phyloP scores from a whole-genome alignment of 257 asterid species.

The Craterostigma plantagineum region DNA sequence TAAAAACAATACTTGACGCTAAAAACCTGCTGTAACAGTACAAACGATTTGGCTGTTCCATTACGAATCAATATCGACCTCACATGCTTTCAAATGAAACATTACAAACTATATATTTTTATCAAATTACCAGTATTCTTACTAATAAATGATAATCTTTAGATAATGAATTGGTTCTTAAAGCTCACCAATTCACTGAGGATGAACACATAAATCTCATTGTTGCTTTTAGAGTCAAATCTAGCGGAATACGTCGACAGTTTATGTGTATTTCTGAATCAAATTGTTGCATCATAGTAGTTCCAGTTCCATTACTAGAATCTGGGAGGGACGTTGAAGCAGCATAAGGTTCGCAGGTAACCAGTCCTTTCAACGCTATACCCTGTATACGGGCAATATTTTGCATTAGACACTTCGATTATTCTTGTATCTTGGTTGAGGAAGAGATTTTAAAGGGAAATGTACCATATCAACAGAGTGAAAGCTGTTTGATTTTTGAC shows the following conservation, averaged over 20 bases:
- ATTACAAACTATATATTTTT: no score
- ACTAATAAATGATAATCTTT: not conserved
- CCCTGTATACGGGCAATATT: conserved; percentile 26
- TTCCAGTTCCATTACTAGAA: conserved; percentile 18
- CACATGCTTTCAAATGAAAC: no score
- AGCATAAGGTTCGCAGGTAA: conserved; percentile 34
- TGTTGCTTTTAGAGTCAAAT: conserved; percentile 67
- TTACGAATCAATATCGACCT: no score
- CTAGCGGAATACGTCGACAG: conserved; percentile 56
- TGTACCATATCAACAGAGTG: conserved; percentile 62
- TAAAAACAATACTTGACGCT: no score
- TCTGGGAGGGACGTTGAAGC: conserved; percentile 22
- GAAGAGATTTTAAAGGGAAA: conserved; percentile 9
- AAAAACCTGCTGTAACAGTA: no score
- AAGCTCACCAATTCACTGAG: conserved; percentile 68
- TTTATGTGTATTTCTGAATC: conserved; percentile 38
- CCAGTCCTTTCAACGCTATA: conserved; percentile 66
- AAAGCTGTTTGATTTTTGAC: conserved; percentile 26
- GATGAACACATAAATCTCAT: conserved; percentile 54
- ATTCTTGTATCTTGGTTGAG: conserved; percentile 6
- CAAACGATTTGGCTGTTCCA: no score
- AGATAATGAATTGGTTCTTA: conserved; percentile 6
- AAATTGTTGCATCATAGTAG: conserved; percentile 14
- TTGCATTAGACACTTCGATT: conserved; percentile 8
- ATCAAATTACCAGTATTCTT: not conserved